A percentile compares a stretch with the other conserved stretches of the same genome.
phyloP scores from a whole-genome alignment of 257 asterid species.

The Capsicum baccatum region DNA sequence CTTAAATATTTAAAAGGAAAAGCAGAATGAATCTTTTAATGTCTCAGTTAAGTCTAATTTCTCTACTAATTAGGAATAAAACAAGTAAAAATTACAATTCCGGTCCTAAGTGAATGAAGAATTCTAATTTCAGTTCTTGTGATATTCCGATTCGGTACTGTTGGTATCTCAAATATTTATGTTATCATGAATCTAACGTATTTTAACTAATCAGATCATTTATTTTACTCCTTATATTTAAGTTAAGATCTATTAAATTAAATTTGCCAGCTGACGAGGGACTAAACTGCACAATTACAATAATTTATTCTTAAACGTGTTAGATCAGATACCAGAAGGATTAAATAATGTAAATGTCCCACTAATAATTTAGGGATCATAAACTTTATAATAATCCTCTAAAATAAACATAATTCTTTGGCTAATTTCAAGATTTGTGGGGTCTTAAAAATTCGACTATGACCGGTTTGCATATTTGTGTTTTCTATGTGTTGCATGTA shows the following conservation, averaged over 20 bases:
- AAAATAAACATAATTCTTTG: not conserved
- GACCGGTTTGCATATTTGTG: not conserved
- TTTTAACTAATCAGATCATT: not conserved
- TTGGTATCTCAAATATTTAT: not conserved
- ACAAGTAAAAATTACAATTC: not conserved
- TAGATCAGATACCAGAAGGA: not conserved
- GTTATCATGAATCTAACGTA: not conserved
- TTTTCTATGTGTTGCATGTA: not conserved
- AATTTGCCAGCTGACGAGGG: not conserved
- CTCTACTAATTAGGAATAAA: not conserved
- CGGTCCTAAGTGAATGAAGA: no score
- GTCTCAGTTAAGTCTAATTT: not conserved
- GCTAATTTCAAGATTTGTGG: conserved; percentile 1
- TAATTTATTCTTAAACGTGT: not conserved
- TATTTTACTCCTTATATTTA: not conserved
- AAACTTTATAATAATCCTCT: not conserved
- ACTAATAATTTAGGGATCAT: not conserved
- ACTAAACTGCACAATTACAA: not conserved
- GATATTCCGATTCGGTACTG: not conserved
- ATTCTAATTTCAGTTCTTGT: not conserved
- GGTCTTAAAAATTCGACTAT: not conserved
- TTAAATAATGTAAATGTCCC: not conserved
- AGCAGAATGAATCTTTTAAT: not conserved
- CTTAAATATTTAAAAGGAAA: no score
- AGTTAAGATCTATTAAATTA: not conserved